A percentile compares a stretch with the other conserved stretches of the same genome.
These are phyloP conservation scores for Camellia granthamiana DNA, from an alignment of 148 eudicot genomes.

Conservation along the genomic window DNA sequence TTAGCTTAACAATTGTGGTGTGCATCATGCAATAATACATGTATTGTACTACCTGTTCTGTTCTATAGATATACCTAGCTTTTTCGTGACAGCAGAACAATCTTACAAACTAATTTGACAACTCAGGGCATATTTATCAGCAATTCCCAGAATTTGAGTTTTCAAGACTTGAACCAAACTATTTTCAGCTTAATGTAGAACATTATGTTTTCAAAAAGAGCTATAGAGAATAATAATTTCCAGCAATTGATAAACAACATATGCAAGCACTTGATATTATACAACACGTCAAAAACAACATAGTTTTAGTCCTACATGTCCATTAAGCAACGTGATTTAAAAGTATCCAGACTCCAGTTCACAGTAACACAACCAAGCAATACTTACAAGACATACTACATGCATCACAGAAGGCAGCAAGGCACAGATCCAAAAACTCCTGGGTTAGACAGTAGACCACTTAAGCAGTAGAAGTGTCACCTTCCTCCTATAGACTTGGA, in stretches of 20 bases:
- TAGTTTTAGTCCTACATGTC: neutral
- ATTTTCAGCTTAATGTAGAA: neutral
- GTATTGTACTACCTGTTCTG: neutral
- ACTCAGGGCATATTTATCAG: neutral
- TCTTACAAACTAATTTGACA: neutral
- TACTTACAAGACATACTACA: neutral
- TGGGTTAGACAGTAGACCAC: neutral
- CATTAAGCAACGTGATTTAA: neutral
- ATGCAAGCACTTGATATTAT: too few species aligned
- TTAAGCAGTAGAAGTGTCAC: conserved; percentile 12
- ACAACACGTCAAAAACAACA: neutral
- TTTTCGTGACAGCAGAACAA: neutral
- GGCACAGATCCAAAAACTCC: neutral
- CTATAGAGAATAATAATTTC: neutral
- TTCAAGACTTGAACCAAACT: neutral
- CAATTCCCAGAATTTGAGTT: neutral
- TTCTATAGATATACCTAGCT: too few species aligned
- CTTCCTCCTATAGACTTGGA: conserved; percentile 18
- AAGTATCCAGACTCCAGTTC: neutral
- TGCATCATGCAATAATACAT: neutral
- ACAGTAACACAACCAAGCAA: neutral
- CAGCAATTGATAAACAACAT: neutral
- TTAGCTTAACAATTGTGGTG: too few species aligned
- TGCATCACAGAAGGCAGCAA: neutral
- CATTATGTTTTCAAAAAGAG: neutral